Base-by-base conservation (phyloP, 179 eudicot genomes). In the Drosera spatulata region DNA sequence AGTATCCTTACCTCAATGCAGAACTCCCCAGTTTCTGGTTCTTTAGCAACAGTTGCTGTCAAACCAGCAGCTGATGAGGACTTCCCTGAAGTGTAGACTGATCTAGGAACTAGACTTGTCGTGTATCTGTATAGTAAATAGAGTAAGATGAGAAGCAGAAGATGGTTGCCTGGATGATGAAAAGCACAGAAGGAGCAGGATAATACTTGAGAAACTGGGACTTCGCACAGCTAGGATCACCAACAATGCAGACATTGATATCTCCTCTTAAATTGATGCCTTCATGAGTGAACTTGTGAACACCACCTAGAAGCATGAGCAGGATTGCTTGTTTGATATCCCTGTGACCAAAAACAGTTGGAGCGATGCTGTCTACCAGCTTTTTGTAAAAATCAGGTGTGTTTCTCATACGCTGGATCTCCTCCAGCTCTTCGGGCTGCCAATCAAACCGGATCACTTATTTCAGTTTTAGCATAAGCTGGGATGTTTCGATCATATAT, bases 41-140 rank as follows among this genome's bases (percentile, higher is more conserved):
- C 99, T 79, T 93, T 93, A 51, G 97, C 99, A 61, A 93, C 99
- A 41, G 99, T 93, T 58, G 99, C 99, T 14, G 99, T 93, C 83
- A 93, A 82, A 59, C 99, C 99, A 62, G 99, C 99, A 67, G 99
- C 99, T n/a, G 99, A 93, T 37, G 99, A 89, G 41, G 99, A 93
- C 72, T 93, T 93, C 55, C 99, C 97, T 56, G 97, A 93, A 53
- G 99, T 89, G 71, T 93, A 93, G 50, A 93, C 99, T 61, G 99
- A 93, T 67, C 97, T 73, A 46, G 99, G 84, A 68, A 89, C 99
- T 71, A 93, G 72, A 66, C 81, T 76, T 53, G 97, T 22, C 59
- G 99, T 79, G 62, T 93, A 93, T 75, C 99, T 93, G 68, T 40
- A 76, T 43, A 62, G 53, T 12, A 47, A 10, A 50, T 46, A 44